A percentile compares a stretch with the other conserved stretches of the same genome.
Conservation (phyloP, 306 rosid genomes). For the Astragalus glycyphyllos region DNA sequence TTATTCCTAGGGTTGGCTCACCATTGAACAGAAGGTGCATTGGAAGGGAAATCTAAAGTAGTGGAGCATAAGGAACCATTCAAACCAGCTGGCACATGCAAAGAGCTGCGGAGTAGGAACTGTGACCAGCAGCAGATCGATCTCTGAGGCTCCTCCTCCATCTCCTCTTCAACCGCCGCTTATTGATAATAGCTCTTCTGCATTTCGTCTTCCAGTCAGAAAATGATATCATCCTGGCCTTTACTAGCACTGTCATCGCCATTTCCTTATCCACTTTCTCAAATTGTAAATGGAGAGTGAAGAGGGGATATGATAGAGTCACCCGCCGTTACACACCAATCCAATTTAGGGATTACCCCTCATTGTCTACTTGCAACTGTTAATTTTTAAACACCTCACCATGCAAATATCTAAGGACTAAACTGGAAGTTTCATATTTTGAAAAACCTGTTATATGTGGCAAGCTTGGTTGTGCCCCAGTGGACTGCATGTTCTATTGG, state of each 20-base stretch:
- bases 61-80: neutral
- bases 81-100: neutral
- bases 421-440: neutral
- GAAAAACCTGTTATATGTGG: slow-evolving; percentile 11
- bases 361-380: neutral
- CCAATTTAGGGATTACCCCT: neutral
- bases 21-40: neutral
- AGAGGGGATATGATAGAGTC: slow-evolving; percentile 6
- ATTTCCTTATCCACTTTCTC: neutral
- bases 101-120: neutral
- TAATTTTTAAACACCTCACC: slow-evolving; percentile 9
- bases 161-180: neutral
- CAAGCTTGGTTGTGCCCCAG: neutral
- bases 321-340: slow-evolving; percentile 25
- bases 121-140: neutral
- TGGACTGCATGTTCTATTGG: slow-evolving; percentile 9
- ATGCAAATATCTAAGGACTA: slow-evolving; percentile 4
- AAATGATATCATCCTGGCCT: neutral
- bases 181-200: neutral
- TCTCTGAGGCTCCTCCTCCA: slow-evolving; percentile 9
- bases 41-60: slow-evolving; percentile 1
- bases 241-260: neutral
- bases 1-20: slow-evolving; percentile 1
- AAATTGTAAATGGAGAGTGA: neutral
- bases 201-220: neutral